Base-by-base conservation (phyloP, 1,139 yeast genomes). In the Hemisphaericaspora subhashii region DNA sequence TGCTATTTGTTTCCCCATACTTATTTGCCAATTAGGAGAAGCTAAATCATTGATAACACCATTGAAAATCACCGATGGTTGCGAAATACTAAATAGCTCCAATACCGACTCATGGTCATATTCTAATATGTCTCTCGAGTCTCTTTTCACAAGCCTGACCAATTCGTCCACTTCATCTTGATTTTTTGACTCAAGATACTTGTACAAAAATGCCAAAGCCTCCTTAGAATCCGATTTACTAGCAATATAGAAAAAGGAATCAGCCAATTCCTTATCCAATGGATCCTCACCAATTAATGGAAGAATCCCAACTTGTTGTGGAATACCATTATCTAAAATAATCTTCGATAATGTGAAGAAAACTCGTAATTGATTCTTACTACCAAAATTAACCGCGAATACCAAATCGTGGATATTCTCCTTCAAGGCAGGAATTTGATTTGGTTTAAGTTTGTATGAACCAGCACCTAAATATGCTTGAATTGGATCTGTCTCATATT, bases 281-380 rank as follows among this genome's bases (percentile, higher is more conserved):
- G 62, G 60, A 23, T 56, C 61, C 1, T 53, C 55, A 2, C 55
- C 60, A 7, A 52, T 62, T 3, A 86, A 46, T 0, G 98, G 95
- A 18, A 92, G 63, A 2, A 92, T 46, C 3, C 97, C 98, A 40
- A 92, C 55, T 55, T 90, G 86, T 48, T 89, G 84, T 0, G 96
- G 89, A 13, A 86, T 69, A 1, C 81, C 80, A 30, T 77, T 72
- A 21, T 75, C 68, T 20, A 80, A 57, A 14, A 86, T 70, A 1
- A 79, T 64, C 26, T 76, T 70, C 1, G 81, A 54, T 30, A 80
- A 57, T 3, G 80, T 70, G 31, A 73, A 65, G 23, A 82, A 58
- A 1, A 71, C 72, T 25, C 66, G 58, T 43, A 74, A 51, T 55
- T 81, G 79, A 2, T 66, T 61, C 15, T 70, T 64, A 43, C 78